Conservation (phyloP, 23 red algal species). For the Cyanidium caldarium region DNA sequence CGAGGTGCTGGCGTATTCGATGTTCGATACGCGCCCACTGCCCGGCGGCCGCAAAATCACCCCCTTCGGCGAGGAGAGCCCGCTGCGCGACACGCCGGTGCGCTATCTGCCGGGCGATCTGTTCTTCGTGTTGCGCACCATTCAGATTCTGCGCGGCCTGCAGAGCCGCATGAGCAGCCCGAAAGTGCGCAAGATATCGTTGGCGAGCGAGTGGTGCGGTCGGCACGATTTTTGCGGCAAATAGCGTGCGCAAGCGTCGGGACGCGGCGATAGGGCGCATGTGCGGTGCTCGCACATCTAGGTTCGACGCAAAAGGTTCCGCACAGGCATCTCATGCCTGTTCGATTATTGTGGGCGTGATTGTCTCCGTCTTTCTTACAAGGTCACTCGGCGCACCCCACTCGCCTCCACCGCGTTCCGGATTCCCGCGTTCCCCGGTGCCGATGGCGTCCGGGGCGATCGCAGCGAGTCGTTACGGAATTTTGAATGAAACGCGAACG, state of each 20-base stretch:
- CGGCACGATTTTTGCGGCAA: background rate
- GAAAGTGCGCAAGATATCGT: background rate
- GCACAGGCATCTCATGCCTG: too few relatives aligned
- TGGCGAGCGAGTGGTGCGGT: background rate
- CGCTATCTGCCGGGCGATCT: constrained; percentile 37
- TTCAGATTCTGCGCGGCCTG: constrained; percentile 50
- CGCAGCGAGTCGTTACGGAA: too few relatives aligned
- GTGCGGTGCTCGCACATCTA: too few relatives aligned
- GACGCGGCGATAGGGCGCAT: too few relatives aligned
- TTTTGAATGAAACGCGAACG: too few relatives aligned
- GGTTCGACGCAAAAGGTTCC: too few relatives aligned
- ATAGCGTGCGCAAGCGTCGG: background rate
- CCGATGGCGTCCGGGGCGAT: too few relatives aligned
- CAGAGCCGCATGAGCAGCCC: constrained; percentile 1
- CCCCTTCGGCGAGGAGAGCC: constrained; percentile 35
- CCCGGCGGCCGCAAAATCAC: constrained; percentile 26
- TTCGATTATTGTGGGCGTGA: too few relatives aligned
- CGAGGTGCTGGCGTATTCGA: constrained; percentile 27
- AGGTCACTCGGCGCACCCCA: too few relatives aligned
- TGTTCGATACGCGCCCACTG: constrained; percentile 50
- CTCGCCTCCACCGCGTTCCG: too few relatives aligned
- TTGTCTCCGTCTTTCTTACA: too few relatives aligned
- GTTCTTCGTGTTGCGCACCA: constrained; percentile 48
- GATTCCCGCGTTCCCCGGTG: too few relatives aligned
- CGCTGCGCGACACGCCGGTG: constrained; percentile 23